Percentiles rank a stretch among this genome's conserved stretches.
These are phyloP conservation scores for Exophiala phaeomuriformis DNA, from an alignment of 2,329 filamentous ascomycete genomes.

Conservation along the genomic window DNA sequence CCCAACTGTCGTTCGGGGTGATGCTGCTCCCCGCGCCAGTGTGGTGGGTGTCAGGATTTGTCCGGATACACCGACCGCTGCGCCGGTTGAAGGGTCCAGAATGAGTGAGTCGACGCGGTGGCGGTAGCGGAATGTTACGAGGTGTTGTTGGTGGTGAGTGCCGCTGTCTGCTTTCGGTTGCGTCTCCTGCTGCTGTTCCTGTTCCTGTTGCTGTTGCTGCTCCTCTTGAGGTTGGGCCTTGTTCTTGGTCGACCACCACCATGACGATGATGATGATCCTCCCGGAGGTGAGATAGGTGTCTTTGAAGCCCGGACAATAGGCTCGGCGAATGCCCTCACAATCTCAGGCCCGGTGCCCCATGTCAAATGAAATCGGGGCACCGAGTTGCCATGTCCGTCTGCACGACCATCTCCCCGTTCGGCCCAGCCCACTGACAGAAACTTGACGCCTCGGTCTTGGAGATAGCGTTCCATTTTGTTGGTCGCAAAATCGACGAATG, in stretches of 20 bases:
- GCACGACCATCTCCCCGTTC: slow-evolving; percentile 52
- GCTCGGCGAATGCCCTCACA: slow-evolving; percentile 52
- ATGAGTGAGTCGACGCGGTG: slow-evolving; percentile 53
- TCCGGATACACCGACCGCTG: slow-evolving; percentile 49
- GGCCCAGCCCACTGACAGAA: slow-evolving; percentile 54
- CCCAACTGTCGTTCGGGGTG: slow-evolving; percentile 41
- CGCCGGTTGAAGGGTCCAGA: slow-evolving; percentile 45
- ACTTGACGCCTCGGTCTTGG: slow-evolving; percentile 47
- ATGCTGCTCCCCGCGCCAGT: slow-evolving; percentile 46
- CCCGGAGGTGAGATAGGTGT: slow-evolving; percentile 8
- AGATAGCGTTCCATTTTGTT: slow-evolving; percentile 54
- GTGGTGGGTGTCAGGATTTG: slow-evolving; percentile 48
- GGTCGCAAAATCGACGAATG: slow-evolving; percentile 56
- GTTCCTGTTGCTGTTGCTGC: background rate
- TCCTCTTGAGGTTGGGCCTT: background rate
- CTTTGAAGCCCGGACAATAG: slow-evolving; percentile 45
- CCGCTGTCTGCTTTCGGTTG: no score
- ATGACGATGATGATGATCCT: background rate
- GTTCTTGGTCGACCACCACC: background rate
- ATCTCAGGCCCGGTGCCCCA: slow-evolving; percentile 58
- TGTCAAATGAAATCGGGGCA: slow-evolving; percentile 56
- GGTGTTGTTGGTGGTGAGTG: slow-evolving; percentile 33
- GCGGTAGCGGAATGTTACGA: slow-evolving; percentile 51
- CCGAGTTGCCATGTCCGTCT: slow-evolving; percentile 55
- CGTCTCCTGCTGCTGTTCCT: slow-evolving; percentile 16